Evolutionary conservation across 148 eudicot genomes (phyloP).

Genomic region (Nepenthes gracilis): DNA sequence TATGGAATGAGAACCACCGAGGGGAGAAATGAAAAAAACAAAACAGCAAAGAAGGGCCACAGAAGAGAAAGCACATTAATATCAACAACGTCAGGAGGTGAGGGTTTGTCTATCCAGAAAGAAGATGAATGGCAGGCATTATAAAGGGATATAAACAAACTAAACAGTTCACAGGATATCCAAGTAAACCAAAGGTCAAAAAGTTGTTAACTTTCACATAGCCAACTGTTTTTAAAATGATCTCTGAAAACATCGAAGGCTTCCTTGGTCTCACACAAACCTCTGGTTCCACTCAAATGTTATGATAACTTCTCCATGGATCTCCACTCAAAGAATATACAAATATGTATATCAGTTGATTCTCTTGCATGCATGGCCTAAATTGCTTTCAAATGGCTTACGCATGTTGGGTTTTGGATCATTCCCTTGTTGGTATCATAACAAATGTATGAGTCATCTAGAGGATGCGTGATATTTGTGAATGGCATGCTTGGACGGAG

Average conservation of each 20-base stretch:
- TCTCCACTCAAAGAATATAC: background rate
- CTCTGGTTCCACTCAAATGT: conserved; percentile 65
- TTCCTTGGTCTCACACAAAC: conserved; percentile 91
- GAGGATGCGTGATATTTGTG: too few species aligned
- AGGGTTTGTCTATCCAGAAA: conserved; percentile 74
- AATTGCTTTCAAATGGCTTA: too few species aligned
- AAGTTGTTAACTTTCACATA: conserved; percentile 25
- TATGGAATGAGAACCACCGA: background rate
- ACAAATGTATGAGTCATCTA: too few species aligned
- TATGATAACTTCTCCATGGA: conserved; percentile 1
- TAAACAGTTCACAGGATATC: conserved; percentile 93
- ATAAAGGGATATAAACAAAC: conserved; percentile 89
- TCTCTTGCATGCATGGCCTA: too few species aligned
- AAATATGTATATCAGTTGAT: background rate
- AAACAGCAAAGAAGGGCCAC: background rate
- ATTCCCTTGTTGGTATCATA: too few species aligned
- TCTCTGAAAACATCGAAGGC: conserved; percentile 85
- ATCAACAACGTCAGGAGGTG: conserved; percentile 49
- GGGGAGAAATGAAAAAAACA: background rate
- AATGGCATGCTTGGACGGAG: too few species aligned
- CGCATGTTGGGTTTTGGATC: too few species aligned
- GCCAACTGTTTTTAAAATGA: conserved; percentile 24
- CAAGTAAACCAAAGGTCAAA: conserved; percentile 90
- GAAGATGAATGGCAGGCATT: conserved; percentile 61
- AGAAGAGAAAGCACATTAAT: background rate